Evolutionary conservation across 78 protist genomes (phyloP).

Genomic region (Emiliania huxleyi): DNA sequence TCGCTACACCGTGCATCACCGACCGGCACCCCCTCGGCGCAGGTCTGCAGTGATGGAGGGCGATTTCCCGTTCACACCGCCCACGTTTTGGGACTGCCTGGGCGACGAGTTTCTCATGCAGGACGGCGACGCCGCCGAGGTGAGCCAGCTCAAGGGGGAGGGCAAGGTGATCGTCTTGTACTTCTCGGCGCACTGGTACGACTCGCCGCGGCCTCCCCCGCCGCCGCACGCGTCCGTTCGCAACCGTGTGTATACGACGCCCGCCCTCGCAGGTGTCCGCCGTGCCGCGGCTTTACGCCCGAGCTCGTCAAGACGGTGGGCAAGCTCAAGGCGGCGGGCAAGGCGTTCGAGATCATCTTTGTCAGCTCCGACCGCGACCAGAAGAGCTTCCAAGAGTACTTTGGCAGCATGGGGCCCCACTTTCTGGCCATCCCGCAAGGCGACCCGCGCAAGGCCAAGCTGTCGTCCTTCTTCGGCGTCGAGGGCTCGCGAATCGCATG

Average conservation of each 20-base stretch:
- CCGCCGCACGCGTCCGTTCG: no score
- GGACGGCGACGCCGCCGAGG: neutral
- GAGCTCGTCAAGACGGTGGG: neutral
- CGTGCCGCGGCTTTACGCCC: conserved; percentile 47
- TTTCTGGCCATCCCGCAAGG: neutral
- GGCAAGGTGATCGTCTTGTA: neutral
- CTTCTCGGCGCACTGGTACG: conserved; percentile 15
- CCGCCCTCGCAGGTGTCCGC: no score
- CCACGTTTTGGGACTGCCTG: neutral
- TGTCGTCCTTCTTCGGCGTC: neutral
- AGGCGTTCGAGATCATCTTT: conserved; percentile 33
- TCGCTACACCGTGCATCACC: no score
- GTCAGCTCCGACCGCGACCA: conserved; percentile 1
- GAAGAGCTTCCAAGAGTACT: neutral
- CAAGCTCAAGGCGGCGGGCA: neutral
- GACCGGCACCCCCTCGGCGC: no score
- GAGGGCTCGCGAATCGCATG: no score
- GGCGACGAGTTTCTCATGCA: neutral
- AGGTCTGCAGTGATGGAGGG: neutral
- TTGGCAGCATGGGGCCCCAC: neutral
- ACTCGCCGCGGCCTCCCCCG: no score
- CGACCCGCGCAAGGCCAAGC: neutral
- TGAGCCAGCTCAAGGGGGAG: neutral
- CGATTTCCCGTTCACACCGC: neutral
- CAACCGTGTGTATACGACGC: no score